Conservation (phyloP, 108 stramenopile species). For the Mediolabrus comicus region DNA sequence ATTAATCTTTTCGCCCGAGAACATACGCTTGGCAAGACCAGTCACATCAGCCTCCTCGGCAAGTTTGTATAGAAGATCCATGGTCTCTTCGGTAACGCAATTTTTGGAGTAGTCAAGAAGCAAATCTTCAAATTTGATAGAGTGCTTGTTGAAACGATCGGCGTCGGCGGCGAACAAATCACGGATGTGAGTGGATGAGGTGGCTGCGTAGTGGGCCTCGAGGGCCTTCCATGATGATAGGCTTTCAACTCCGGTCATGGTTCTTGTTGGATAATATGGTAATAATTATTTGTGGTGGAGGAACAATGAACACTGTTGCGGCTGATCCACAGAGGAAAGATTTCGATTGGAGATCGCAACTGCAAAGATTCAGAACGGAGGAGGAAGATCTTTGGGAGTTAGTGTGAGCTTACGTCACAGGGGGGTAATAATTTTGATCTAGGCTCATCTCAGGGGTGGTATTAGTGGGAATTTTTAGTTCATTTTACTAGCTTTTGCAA, state of each 20-base stretch:
- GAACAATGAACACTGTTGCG: too few species aligned
- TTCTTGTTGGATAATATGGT: neutral
- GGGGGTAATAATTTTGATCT: too few species aligned
- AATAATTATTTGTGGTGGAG: neutral
- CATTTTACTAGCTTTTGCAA: too few species aligned
- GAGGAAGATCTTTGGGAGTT: too few species aligned
- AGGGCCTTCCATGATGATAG: slow-evolving; percentile 74
- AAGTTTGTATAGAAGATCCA: slow-evolving; percentile 83
- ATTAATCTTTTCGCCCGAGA: slow-evolving; percentile 88
- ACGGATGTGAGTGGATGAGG: slow-evolving; percentile 63
- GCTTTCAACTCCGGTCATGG: slow-evolving; percentile 55
- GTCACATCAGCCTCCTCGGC: slow-evolving; percentile 77
- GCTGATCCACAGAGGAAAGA: too few species aligned
- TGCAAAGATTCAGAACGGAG: too few species aligned
- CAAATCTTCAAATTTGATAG: slow-evolving; percentile 79
- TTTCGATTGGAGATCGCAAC: too few species aligned
- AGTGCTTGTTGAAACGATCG: slow-evolving; percentile 65
- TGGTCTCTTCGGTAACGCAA: slow-evolving; percentile 86
- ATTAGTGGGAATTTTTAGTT: too few species aligned
- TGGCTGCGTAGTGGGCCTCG: slow-evolving; percentile 57
- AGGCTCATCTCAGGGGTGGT: too few species aligned
- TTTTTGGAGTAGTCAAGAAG: slow-evolving; percentile 95
- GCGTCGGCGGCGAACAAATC: slow-evolving; percentile 71
- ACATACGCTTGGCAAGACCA: slow-evolving; percentile 87
- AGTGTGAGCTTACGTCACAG: too few species aligned